phyloP scores from a whole-genome alignment of 164 flowering plant genomes.

The Liquidambar formosana region DNA sequence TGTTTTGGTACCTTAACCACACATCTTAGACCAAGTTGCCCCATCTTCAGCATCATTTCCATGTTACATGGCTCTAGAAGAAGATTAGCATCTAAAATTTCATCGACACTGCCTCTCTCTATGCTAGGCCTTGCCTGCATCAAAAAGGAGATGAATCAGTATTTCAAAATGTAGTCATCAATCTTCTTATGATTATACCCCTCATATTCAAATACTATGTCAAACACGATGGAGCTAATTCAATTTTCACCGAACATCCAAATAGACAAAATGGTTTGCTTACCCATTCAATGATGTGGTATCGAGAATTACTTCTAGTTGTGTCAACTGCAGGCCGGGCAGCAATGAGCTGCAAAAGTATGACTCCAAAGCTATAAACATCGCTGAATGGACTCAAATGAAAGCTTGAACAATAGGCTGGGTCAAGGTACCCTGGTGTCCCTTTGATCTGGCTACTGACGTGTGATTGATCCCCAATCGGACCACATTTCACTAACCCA shows the following conservation, averaged over 20 bases:
- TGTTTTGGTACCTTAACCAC: slow-evolving; percentile 48
- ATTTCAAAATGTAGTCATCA: not conserved
- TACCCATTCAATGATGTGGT: slow-evolving; percentile 69
- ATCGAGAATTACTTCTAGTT: slow-evolving; percentile 12
- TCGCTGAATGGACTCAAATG: slow-evolving; percentile 63
- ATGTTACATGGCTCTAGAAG: slow-evolving; percentile 55
- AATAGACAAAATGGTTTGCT: slow-evolving; percentile 7
- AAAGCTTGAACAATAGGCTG: slow-evolving; percentile 64
- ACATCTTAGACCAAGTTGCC: slow-evolving; percentile 55
- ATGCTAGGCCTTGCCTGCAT: slow-evolving; percentile 63
- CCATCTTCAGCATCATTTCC: slow-evolving; percentile 72
- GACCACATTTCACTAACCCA: slow-evolving; percentile 67
- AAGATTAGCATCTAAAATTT: slow-evolving; percentile 60
- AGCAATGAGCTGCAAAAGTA: slow-evolving; percentile 68
- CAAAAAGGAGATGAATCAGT: not conserved
- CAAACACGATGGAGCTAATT: no score
- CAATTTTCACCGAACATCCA: no score
- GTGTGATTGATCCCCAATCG: slow-evolving; percentile 63
- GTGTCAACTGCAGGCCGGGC: slow-evolving; percentile 62
- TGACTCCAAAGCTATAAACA: slow-evolving; percentile 77
- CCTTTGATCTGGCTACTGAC: slow-evolving; percentile 76
- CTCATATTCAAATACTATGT: no score
- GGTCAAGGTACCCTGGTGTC: slow-evolving; percentile 76
- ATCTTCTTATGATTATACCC: no score
- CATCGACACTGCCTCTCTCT: slow-evolving; percentile 52